Evolutionary conservation across 1,284 basidiomycete species (phyloP), one percentile per base, ranked within the genome.

Genomic region (Malassezia arunalokei): DNA sequence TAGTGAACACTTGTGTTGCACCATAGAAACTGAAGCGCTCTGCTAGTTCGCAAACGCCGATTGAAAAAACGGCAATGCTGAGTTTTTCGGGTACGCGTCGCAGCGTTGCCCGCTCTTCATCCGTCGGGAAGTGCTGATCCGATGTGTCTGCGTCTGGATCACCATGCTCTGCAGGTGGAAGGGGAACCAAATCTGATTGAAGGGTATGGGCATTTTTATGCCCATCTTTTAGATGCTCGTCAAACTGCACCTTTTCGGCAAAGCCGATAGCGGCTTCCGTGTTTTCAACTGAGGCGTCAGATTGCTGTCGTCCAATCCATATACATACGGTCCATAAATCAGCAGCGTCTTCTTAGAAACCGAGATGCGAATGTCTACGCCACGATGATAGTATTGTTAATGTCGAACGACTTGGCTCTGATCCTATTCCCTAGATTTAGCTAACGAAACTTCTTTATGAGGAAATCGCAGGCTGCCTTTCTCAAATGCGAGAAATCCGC

Each of bases 1-100:
- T 73, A 32, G 65, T 60, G 57, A 69, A 68, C 15, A 65, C 64
- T 42, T 65, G 62, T n/a, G 57, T 51, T 27, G 58, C 62, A 2
- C 70, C 68, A 50, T 73, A 73, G 61, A 67, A 73, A 5, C 66
- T 66, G 54, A 73, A 68, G 15, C 71, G 68, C 54, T 73, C 71
- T 3, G 71, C 68, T 17, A 73, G 51, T 59, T 73, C 71, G 54
- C 67, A 69, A 43, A 73, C 56, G 17, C 62, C 68, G 45, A 73
- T 63, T 27, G 61, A 45, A 54, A 63, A 73, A 15, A 62, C 62
- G 43, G 61, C 59, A 56, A 59, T 59, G n/a, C 63, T 69, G 1
- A 73, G 54, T 42, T 62, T 64, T 52, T 66, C 71, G 40, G 68
- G 66, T 7, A 71, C 64, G 33, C 66, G 61, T 3, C 70, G 59